Evolutionary conservation across 768 basidiomycete species (phyloP).

Genomic region (Lactarius pseudohatsudake): DNA sequence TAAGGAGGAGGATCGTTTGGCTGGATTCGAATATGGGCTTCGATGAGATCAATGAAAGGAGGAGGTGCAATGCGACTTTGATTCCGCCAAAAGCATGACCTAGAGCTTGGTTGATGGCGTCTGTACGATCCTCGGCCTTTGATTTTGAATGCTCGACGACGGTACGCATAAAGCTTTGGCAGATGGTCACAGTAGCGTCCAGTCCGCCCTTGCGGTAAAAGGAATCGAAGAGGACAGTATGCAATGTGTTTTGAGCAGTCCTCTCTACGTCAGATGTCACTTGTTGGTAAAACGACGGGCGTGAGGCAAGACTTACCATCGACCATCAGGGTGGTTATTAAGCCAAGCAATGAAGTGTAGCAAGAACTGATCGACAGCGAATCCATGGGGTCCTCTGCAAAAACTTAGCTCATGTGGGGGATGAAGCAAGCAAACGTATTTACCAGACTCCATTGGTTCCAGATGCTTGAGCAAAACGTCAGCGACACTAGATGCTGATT

Average conservation of each 20-base stretch:
- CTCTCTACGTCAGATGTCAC: conserved; percentile 54
- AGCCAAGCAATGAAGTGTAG: conserved; percentile 53
- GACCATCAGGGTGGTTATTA: conserved; percentile 52
- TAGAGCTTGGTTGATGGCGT: conserved; percentile 59
- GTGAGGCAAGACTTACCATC: conserved; percentile 47
- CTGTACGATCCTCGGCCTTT: conserved; percentile 56
- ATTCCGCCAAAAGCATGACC: conserved; percentile 77
- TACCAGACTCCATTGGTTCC: conserved; percentile 51
- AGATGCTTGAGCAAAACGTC: conserved; percentile 73
- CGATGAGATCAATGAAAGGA: conserved; percentile 73
- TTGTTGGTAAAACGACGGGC: conserved; percentile 11
- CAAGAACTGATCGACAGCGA: conserved; percentile 48
- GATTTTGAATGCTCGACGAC: conserved; percentile 54
- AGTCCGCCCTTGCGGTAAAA: conserved; percentile 75
- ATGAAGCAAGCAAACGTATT: conserved; percentile 31
- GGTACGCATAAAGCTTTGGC: conserved; percentile 51
- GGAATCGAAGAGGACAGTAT: conserved; percentile 77
- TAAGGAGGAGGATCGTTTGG: conserved; percentile 71
- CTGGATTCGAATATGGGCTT: conserved; percentile 82
- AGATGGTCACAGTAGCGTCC: conserved; percentile 60
- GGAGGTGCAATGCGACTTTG: conserved; percentile 75
- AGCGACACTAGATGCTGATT: conserved; percentile 69
- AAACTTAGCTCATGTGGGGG: conserved; percentile 2
- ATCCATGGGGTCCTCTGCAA: conserved; percentile 37
- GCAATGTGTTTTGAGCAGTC: conserved; percentile 66